These are phyloP conservation scores for Antrodiella citrinella DNA, from an alignment of 768 basidiomycete species.

Conservation along the genomic window DNA sequence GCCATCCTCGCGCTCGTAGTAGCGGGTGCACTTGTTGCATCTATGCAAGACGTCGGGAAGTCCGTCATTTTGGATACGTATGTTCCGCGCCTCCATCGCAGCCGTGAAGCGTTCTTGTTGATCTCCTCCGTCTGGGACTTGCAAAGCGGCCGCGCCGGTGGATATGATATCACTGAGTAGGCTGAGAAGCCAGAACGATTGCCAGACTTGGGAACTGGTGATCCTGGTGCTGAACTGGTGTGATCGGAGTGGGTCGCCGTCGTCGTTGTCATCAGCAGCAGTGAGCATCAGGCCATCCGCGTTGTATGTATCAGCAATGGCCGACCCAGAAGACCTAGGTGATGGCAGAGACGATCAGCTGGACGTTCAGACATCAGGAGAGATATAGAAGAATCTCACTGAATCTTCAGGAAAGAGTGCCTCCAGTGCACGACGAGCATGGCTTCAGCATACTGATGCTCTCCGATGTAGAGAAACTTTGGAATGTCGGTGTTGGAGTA, in stretches of 20 bases:
- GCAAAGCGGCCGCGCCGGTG: slow-evolving; percentile 5
- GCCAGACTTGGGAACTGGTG: slow-evolving; percentile 4
- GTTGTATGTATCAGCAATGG: slow-evolving; percentile 7
- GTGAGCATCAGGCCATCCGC: slow-evolving; percentile 1
- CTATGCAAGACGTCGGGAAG: slow-evolving; percentile 22
- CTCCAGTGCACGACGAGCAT: too few relatives aligned
- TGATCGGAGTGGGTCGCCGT: neutral
- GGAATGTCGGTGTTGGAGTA: slow-evolving; percentile 1
- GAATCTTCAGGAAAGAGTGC: neutral
- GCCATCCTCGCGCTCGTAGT: slow-evolving; percentile 11
- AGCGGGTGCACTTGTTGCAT: slow-evolving; percentile 21
- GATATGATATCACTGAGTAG: slow-evolving; percentile 19
- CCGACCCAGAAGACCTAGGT: slow-evolving; percentile 8
- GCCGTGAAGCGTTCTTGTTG: slow-evolving; percentile 19
- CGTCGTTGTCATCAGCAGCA: neutral
- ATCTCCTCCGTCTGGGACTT: slow-evolving; percentile 17
- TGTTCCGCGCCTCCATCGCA: slow-evolving; percentile 20
- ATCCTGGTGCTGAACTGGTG: too few relatives aligned
- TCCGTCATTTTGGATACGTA: slow-evolving; percentile 15
- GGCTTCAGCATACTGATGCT: slow-evolving; percentile 3
- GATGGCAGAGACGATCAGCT: neutral
- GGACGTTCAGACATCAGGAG: neutral
- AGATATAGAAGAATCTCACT: neutral
- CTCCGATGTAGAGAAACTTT: neutral
- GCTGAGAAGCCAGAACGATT: slow-evolving; percentile 11